phyloP scores from a whole-genome alignment of 805 yeast genomes.

The Wickerhamomyces rabaulensis region DNA sequence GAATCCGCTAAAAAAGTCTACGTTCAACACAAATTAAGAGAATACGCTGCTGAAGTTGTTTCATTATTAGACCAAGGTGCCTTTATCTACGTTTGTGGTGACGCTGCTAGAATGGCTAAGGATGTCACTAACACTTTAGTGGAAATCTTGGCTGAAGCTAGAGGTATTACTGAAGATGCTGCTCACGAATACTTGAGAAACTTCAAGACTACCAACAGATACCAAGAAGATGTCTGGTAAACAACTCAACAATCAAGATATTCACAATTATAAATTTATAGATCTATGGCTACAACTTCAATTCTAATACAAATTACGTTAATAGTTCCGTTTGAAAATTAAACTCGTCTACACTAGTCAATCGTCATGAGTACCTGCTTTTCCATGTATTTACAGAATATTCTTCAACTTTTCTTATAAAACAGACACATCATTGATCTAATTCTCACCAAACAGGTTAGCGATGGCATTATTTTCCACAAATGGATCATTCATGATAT shows the following conservation, averaged over 20 bases:
- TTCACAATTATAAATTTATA: not conserved
- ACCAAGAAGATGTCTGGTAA: conserved; percentile 98
- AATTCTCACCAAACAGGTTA: conserved; percentile 45
- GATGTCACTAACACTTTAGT: conserved; percentile 75
- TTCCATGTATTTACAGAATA: too few species aligned
- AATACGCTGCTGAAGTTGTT: conserved; percentile 38
- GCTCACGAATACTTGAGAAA: conserved; percentile 76
- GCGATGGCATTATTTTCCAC: conserved; percentile 65
- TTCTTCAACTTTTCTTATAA: too few species aligned
- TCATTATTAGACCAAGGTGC: conserved; percentile 66
- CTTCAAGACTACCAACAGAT: conserved; percentile 77
- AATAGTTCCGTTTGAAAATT: not conserved
- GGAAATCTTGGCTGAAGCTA: conserved; percentile 55
- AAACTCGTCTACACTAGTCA: not conserved
- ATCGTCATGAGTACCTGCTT: not conserved
- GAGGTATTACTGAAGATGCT: conserved; percentile 57
- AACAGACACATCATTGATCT: not conserved
- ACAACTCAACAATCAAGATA: too few species aligned
- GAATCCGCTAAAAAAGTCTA: conserved; percentile 60
- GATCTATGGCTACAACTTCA: not conserved
- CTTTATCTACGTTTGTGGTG: conserved; percentile 93
- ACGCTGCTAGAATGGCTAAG: conserved; percentile 93
- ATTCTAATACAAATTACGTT: not conserved
- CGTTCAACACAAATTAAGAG: conserved; percentile 75
- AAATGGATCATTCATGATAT: conserved; percentile 68